Conservation (phyloP, 2,329 filamentous ascomycete genomes). For the Tolypocladium capitatum region DNA sequence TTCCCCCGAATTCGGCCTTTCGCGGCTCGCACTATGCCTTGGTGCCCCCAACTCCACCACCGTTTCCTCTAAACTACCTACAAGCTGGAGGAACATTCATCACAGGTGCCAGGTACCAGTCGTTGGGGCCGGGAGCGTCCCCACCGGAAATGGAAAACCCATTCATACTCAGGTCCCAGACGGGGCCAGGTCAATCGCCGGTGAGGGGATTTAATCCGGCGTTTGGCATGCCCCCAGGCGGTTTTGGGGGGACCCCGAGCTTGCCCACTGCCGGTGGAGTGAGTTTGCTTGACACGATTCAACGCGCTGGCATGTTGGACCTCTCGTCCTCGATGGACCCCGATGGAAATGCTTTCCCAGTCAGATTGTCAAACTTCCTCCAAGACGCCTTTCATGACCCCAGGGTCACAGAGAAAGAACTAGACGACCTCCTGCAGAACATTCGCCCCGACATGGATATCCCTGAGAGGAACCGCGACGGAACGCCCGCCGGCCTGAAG, state of each 20-base stretch:
- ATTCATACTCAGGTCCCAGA: background rate
- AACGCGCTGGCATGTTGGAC: conserved; percentile 23
- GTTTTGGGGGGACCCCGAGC: background rate
- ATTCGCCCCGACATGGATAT: conserved; percentile 61
- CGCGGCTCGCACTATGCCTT: background rate
- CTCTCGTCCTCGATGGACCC: conserved; percentile 20
- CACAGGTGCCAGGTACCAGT: background rate
- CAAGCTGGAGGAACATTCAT: background rate
- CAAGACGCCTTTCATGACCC: conserved; percentile 24
- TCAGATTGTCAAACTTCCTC: conserved; percentile 19
- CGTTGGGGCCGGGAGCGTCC: background rate
- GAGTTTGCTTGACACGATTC: conserved; percentile 21
- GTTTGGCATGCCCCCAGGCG: background rate
- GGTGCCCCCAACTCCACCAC: background rate
- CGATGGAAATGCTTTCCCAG: conserved; percentile 21
- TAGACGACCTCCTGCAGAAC: conserved; percentile 56
- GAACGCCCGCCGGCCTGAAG: conserved; percentile 55
- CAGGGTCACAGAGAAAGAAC: conserved; percentile 41
- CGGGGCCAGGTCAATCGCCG: background rate
- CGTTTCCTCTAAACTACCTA: background rate
- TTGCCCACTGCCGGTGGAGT: conserved; percentile 2
- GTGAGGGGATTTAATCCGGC: background rate
- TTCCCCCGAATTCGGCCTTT: background rate
- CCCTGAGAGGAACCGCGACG: conserved; percentile 46
- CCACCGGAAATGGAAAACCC: background rate